phyloP scores from a whole-genome alignment of 345 rosid species.

The Brassica incana region DNA sequence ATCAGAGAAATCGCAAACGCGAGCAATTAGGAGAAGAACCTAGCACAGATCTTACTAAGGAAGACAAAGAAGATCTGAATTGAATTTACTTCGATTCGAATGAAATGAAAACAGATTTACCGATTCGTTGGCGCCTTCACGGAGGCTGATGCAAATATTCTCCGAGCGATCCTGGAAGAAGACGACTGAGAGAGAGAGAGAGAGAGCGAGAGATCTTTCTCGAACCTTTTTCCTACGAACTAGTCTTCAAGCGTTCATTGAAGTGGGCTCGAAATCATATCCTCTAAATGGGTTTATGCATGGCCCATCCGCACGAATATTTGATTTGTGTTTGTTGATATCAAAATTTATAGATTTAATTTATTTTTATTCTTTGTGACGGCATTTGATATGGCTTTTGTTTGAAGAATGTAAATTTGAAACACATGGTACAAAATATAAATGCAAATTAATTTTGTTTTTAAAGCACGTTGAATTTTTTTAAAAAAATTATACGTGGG shows the following conservation, averaged over 20 bases:
- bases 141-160: slow-evolving; percentile 9
- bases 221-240: slow-evolving; percentile 8
- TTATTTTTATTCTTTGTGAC: too few species aligned
- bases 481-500: too few species aligned
- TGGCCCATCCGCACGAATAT: background rate
- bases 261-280: slow-evolving; percentile 9
- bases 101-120: slow-evolving; percentile 29
- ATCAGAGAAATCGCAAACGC: background rate
- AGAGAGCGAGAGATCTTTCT: slow-evolving; percentile 4
- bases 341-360: background rate
- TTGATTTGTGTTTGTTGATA: too few species aligned
- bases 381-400: too few species aligned
- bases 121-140: slow-evolving; percentile 23
- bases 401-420: too few species aligned
- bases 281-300: background rate
- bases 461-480: too few species aligned
- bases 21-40: background rate
- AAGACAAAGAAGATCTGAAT: slow-evolving; percentile 17
- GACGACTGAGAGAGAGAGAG: slow-evolving; percentile 10
- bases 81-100: background rate
- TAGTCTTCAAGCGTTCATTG: slow-evolving; percentile 9
- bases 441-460: too few species aligned
- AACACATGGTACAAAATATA: too few species aligned
- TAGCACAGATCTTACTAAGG: background rate
- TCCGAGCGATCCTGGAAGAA: slow-evolving; percentile 22